Evolutionary conservation across 768 basidiomycete species (phyloP).

Genomic region (Mycena haematopus): DNA sequence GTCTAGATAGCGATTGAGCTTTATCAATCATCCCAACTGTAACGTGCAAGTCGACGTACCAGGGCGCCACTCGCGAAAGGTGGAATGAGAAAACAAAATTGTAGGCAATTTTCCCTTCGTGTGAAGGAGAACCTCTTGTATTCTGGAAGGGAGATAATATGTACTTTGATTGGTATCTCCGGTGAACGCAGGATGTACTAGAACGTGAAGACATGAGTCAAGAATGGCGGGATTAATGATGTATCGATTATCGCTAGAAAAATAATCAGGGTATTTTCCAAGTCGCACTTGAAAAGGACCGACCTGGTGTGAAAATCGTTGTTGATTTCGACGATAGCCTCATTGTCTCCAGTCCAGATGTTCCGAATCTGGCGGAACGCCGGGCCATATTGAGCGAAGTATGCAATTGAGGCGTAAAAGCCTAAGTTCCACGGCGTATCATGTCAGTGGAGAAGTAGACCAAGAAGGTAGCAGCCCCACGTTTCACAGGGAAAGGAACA

Average conservation of each 20-base stretch:
- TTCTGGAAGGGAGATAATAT: neutral
- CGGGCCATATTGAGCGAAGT: slow-evolving; percentile 1
- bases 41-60: neutral
- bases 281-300: neutral
- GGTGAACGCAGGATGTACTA: neutral
- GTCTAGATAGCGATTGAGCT: neutral
- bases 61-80: neutral
- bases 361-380: neutral
- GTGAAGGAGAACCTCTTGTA: neutral
- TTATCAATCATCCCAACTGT: neutral
- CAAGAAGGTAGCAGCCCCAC: neutral
- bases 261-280: neutral
- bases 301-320: neutral
- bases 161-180: neutral
- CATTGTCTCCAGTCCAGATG: neutral
- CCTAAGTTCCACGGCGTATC: neutral
- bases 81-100: neutral
- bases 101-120: neutral
- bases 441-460: neutral
- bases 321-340: slow-evolving; percentile 1
- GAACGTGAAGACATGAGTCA: neutral
- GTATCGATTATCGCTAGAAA: neutral
- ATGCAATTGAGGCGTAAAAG: neutral
- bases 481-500: neutral
- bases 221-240: neutral